Base-by-base conservation (phyloP, 768 basidiomycete genomes). In the Lactarius akahatsu region DNA sequence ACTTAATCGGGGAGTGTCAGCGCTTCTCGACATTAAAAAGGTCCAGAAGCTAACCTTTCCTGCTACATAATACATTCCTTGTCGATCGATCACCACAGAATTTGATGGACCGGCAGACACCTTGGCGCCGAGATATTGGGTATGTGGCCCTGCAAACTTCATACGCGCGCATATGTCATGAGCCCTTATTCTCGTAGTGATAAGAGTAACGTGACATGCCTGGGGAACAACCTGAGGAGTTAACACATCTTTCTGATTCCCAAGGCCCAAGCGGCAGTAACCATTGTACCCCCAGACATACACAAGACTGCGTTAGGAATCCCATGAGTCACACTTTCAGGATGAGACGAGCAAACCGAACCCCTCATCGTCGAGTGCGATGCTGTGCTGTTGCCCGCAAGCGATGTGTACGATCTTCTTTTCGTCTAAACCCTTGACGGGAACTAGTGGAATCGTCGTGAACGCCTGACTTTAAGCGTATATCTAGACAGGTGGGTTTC, bases 261-360 rank as follows among this genome's bases (percentile, higher is more conserved):
- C 92, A 23, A 95, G 81, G 23, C 96, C 96, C 40, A 96, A 83
- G 20, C 96, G 87, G 69, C 94, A 95, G 74, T 97, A 96, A 10
- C 92, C 92, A 65, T 92, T 92, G 73, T 89, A 93, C 6, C 92
- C 93, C 91, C 92, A 95, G 7, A 90, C 88, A 71, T 90, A 91
- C 8, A 92, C 88, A 59, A 87, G 75, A 1, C 92, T 93, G 67
- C 55, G 43, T 72, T 47, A 23, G n/a, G 16, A 63, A 41, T 52
- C n/a, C 32, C 30, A 32, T 68, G 40, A 47, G 43, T 38, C 54
- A 59, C 26, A 30, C 16, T 7, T 18, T 41, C 45, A 18, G 43
- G 34, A 41, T n/a, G 59, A 59, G 30, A 60, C 57, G 55, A 60
- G 32, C 23, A 30, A 10, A 68, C 82, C 50, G 59, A 68, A 87